Conservation (phyloP, 2,329 filamentous ascomycete species). For the Epichloe sibirici region DNA sequence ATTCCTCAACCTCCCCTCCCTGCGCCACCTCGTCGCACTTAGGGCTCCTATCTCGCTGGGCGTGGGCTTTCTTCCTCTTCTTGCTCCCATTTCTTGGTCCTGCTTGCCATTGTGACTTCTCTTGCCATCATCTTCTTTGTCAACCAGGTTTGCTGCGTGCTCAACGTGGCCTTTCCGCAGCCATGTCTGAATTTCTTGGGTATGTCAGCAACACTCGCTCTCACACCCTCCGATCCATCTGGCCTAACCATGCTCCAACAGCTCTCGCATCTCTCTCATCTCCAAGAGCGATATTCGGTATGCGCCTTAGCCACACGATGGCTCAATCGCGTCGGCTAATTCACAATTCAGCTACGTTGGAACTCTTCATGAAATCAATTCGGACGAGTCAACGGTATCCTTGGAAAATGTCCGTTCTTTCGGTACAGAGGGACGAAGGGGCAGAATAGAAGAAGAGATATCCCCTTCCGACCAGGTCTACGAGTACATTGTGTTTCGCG, state of each 20-base stretch:
- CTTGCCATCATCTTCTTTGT: slow-evolving; percentile 12
- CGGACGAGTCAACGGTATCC: slow-evolving; percentile 89
- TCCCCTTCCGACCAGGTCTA: slow-evolving; percentile 77
- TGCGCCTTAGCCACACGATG: slow-evolving; percentile 20
- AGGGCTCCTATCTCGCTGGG: background rate
- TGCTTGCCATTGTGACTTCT: slow-evolving; percentile 11
- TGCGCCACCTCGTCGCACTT: slow-evolving; percentile 1
- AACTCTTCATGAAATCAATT: slow-evolving; percentile 94
- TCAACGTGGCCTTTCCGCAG: slow-evolving; percentile 26
- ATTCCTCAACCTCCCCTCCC: background rate
- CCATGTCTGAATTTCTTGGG: slow-evolving; percentile 51
- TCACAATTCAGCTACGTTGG: slow-evolving; percentile 66
- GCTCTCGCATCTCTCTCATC: slow-evolving; percentile 90
- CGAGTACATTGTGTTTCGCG: slow-evolving; percentile 97
- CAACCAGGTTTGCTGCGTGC: slow-evolving; percentile 22
- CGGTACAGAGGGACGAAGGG: slow-evolving; percentile 83
- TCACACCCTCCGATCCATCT: background rate
- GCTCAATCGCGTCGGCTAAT: slow-evolving; percentile 19
- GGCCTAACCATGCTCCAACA: slow-evolving; percentile 23
- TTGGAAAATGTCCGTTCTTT: slow-evolving; percentile 92
- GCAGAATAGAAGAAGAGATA: slow-evolving; percentile 69
- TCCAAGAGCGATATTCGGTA: slow-evolving; percentile 96
- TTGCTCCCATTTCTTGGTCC: slow-evolving; percentile 6
- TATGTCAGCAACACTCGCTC: slow-evolving; percentile 21
- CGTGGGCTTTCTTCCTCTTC: background rate